A percentile compares a stretch with the other conserved stretches of the same genome.
These are phyloP conservation scores for Colletotrichum orchidophilum DNA, from an alignment of 2,329 filamentous ascomycete genomes.

Conservation along the genomic window DNA sequence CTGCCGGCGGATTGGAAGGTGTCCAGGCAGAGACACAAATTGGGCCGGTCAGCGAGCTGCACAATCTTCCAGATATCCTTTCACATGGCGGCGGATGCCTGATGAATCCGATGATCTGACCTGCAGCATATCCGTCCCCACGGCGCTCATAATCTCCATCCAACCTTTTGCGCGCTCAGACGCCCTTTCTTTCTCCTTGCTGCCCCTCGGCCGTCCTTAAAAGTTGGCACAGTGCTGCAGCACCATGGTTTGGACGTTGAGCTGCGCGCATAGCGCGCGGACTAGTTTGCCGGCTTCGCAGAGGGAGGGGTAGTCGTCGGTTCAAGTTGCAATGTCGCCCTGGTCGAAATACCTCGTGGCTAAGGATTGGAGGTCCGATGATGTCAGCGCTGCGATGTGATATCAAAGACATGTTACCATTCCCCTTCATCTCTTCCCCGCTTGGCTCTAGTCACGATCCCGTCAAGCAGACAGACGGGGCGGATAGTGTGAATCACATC, in stretches of 20 bases:
- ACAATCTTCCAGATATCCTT: constrained; percentile 76
- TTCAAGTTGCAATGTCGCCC: constrained; percentile 59
- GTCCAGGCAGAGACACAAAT: constrained; percentile 80
- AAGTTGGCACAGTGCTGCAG: constrained; percentile 82
- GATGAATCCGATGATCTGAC: constrained; percentile 72
- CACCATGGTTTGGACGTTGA: constrained; percentile 71
- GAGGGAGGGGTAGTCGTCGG: constrained; percentile 69
- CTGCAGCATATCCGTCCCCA: constrained; percentile 76
- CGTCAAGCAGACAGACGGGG: background rate
- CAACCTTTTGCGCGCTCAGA: constrained; percentile 72
- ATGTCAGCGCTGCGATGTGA: constrained; percentile 32
- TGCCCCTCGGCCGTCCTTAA: constrained; percentile 74
- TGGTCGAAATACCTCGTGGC: constrained; percentile 57
- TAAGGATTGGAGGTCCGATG: constrained; percentile 67
- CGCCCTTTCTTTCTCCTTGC: constrained; percentile 67
- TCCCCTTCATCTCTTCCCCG: background rate
- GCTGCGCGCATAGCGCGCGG: constrained; percentile 60
- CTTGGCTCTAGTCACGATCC: background rate
- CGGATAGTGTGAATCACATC: background rate
- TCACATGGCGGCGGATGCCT: constrained; percentile 72
- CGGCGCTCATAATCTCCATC: constrained; percentile 76
- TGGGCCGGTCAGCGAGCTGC: constrained; percentile 66
- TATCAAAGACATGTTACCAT: constrained; percentile 26
- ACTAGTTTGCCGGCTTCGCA: constrained; percentile 64
- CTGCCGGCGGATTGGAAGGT: constrained; percentile 80